Evolutionary conservation across 805 yeast genomes (phyloP).

Genomic region (Starmerella gropengiesseri): DNA sequence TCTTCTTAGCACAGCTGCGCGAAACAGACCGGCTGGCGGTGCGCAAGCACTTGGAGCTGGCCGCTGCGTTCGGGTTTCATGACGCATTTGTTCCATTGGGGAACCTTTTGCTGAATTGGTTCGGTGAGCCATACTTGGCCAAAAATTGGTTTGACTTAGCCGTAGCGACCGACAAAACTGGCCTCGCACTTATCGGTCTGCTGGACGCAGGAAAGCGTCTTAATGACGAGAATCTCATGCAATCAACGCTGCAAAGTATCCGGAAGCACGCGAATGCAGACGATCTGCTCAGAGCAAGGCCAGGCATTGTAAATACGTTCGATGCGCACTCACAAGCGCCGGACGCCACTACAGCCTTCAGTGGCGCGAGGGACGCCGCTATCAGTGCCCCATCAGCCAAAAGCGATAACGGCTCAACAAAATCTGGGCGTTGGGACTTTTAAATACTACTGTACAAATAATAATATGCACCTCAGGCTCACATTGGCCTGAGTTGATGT

Average conservation of each 20-base stretch:
- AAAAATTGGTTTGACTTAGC: slow-evolving; percentile 82
- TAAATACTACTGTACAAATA: too few species aligned
- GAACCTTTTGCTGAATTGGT: slow-evolving; percentile 67
- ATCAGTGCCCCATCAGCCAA: too few species aligned
- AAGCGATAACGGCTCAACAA: too few species aligned
- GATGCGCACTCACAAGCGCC: neutral
- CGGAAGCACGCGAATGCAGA: slow-evolving; percentile 11
- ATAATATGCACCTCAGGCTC: too few species aligned
- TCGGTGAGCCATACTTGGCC: slow-evolving; percentile 48
- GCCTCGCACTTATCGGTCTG: slow-evolving; percentile 23
- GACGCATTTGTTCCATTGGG: slow-evolving; percentile 73
- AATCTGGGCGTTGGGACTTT: neutral
- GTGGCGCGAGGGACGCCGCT: neutral
- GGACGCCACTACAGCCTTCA: neutral
- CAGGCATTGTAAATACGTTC: neutral
- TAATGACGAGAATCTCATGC: slow-evolving; percentile 10
- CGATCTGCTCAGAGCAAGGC: slow-evolving; percentile 9
- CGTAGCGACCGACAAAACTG: slow-evolving; percentile 21
- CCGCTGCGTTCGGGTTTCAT: slow-evolving; percentile 65
- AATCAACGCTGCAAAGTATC: slow-evolving; percentile 8
- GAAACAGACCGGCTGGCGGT: slow-evolving; percentile 54
- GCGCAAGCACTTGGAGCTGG: slow-evolving; percentile 59
- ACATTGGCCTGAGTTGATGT: too few species aligned
- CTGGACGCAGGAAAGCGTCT: slow-evolving; percentile 20
- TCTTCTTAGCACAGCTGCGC: slow-evolving; percentile 59